These are phyloP conservation scores for Phytophthora melonis DNA, from an alignment of 352 stramenopile species.

Conservation along the genomic window DNA sequence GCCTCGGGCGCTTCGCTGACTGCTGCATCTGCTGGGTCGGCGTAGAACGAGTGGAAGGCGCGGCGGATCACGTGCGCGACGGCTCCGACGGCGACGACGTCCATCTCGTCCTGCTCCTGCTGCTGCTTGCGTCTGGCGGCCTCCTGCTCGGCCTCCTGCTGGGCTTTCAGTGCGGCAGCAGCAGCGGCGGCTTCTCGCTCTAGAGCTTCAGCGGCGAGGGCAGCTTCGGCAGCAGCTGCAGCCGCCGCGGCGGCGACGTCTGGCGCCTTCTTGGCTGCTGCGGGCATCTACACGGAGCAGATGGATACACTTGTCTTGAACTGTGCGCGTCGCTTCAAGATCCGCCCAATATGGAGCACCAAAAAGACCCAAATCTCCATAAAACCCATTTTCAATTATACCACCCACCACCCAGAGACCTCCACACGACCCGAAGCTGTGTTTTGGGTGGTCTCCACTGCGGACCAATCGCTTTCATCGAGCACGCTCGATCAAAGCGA, in stretches of 20 bases:
- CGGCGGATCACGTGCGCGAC: slow-evolving; percentile 78
- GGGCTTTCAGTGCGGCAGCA: slow-evolving; percentile 3
- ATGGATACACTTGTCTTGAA: no score
- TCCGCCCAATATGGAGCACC: background rate
- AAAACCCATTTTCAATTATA: no score
- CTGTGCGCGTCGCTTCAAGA: background rate
- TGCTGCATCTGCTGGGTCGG: background rate
- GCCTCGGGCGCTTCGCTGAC: background rate
- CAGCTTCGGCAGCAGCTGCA: slow-evolving; percentile 18
- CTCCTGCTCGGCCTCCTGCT: slow-evolving; percentile 27
- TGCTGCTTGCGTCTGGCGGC: slow-evolving; percentile 11
- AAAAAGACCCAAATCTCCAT: no score
- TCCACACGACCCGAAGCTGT: no score
- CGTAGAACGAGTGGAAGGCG: slow-evolving; percentile 75
- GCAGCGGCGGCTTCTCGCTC: slow-evolving; percentile 19
- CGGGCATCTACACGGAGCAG: background rate
- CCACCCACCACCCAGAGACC: no score
- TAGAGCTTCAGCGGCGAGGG: slow-evolving; percentile 7
- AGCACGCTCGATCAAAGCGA: no score
- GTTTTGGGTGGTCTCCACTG: no score
- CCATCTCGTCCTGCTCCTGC: slow-evolving; percentile 48
- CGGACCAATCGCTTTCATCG: no score
- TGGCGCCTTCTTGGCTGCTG: slow-evolving; percentile 19
- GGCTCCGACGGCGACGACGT: slow-evolving; percentile 76
- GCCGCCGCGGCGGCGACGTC: slow-evolving; percentile 10